Base-by-base conservation (phyloP, 2,329 filamentous ascomycete species). In the Exophiala calicioides region DNA sequence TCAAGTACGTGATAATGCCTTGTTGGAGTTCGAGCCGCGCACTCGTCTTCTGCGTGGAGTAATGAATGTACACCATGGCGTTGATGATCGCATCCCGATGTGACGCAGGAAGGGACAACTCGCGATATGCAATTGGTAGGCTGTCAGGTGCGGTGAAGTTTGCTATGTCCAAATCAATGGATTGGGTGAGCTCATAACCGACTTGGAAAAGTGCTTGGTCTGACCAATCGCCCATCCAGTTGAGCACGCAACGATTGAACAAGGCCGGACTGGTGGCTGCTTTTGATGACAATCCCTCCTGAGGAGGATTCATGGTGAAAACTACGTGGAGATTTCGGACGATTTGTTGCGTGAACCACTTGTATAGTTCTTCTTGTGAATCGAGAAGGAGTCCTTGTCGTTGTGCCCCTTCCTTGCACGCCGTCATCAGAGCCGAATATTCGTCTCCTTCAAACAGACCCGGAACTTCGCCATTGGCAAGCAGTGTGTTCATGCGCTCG, bases 211-310 rank as follows among this genome's bases (percentile, higher is more conserved):
- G 79, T 27, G 93, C 94, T 72, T 98, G 93, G 67, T 98, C 93
- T 41, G 93, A 98, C 93, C 93, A 99, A 71, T 99, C 93, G 56
- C 93, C 93, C 66, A 98, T 96, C 93, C 93, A 99, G 72, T 99
- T 98, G 60, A 99, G 84, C 37, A 99, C 93, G 65, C 93, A 99
- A 78, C 93, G 86, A 75, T 99, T 99, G 85, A 99, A 99, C 62
- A 99, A 73, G 30, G 93, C 93, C 50, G 93, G 93, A 79, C 90
- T 96, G 3, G 94, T 98, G 20, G 93, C 94, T 46, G 93, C 93
- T 74, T 96, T 97, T 23, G 90, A 95, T 1, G 88, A 93, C 6
- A 99, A 74, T 0, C 93, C 91, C 59, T 93, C 93, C 64, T 96
- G 89, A 0, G 93, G 94, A 10, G 93, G 93, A 68, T 99, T 99